These are phyloP conservation scores for Penicillium cinerascens DNA, from an alignment of 495 filamentous ascomycete genomes.

Conservation along the genomic window DNA sequence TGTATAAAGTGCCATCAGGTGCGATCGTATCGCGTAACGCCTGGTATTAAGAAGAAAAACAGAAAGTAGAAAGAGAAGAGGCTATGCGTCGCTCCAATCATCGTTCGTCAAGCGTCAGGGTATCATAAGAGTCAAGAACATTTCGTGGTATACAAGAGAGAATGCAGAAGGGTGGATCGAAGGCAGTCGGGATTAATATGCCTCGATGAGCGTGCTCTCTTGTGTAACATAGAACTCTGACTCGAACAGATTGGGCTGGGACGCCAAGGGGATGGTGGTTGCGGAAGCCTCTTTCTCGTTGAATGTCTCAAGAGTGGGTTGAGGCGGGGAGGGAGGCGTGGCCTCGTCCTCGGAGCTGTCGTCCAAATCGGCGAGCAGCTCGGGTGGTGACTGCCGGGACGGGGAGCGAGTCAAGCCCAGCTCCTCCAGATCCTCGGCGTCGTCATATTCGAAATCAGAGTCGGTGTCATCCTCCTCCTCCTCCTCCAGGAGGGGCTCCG, in stretches of 20 bases:
- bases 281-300: constrained; percentile 61
- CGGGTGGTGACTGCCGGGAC: constrained; percentile 72
- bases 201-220: constrained; percentile 41
- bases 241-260: constrained; percentile 51
- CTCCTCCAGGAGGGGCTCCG: constrained; percentile 44
- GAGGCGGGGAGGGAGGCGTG: constrained; percentile 82
- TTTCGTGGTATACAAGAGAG: constrained; percentile 18
- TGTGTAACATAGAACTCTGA: constrained; percentile 59
- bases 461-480: constrained; percentile 51
- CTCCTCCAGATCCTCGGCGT: constrained; percentile 59
- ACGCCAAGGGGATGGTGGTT: constrained; percentile 45
- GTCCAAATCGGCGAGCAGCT: constrained; percentile 66
- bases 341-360: constrained; percentile 71
- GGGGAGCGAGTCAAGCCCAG: constrained; percentile 71
- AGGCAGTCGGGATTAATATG: constrained; percentile 31
- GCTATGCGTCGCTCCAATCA: constrained; percentile 1
- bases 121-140: constrained; percentile 21
- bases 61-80: not conserved
- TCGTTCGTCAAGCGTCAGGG: constrained; percentile 23
- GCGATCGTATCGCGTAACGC: constrained; percentile 5
- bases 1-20: constrained; percentile 4
- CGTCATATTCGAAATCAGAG: constrained; percentile 58
- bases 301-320: constrained; percentile 62
- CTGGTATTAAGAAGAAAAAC: constrained; percentile 2
- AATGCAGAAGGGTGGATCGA: not conserved